Evolutionary conservation across 2,329 filamentous ascomycete genomes (phyloP), one percentile per base, ranked within the genome.

Genomic region (Fusarium sp.): DNA sequence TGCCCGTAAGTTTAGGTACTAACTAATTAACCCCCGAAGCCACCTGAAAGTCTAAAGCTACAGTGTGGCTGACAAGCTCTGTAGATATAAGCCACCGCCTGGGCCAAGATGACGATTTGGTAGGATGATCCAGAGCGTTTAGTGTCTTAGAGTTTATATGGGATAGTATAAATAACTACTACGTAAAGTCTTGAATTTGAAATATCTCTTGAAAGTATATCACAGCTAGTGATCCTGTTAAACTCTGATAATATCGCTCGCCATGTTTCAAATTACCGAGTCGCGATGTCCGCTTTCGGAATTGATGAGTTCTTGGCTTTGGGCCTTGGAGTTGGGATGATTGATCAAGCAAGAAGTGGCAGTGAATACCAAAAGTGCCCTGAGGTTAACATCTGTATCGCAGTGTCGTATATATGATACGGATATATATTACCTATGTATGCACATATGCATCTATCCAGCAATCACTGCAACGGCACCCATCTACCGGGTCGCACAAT

Each of bases 381-480:
- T 30, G 27, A 11, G 27, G 47, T 37, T 20, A 10, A 30, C n/a
- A 40, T 13, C 20, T 15, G 25, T 32, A 66, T 66, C 49, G 37
- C 30, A 56, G 25, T 55, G 41, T 25, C 41, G 19, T 6, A 5
- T 22, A 41, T 62, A 69, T 69, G 7, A 23, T 7, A 23, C 23
- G 23, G 23, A 51, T 19, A 52, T 25, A 39, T 69, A 68, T 40
- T 44, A 20, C 20, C 4, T 3, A 25, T 6, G 7, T 19, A 41
- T 23, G 23, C 23, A 23, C 23, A 23, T 62, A 68, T 69, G 56
- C 19, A 52, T 23, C 39, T 69, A 68, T 46, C 50, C 52, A 25
- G 40, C 45, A 45, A 27, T 13, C 11, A 14, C n/a, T 4, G 30
- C 14, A 47, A 45, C 47, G 55, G 54, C 59, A 67, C 40, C 49